phyloP scores from a whole-genome alignment of 257 asterid genomes.

The Coffea eugenioides region DNA sequence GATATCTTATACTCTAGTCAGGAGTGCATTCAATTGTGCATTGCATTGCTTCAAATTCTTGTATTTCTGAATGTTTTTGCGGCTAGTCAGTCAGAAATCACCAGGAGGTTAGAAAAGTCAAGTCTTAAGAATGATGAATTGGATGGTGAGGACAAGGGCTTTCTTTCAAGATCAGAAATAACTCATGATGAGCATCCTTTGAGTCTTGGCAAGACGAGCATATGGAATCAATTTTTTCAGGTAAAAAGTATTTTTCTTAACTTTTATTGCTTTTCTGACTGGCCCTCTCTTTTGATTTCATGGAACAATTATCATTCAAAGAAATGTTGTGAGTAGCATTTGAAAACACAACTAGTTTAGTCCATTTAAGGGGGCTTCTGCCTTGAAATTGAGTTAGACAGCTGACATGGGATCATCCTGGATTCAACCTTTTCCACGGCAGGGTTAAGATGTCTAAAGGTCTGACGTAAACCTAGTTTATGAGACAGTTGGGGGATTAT shows the following conservation, averaged over 20 bases:
- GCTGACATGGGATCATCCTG: background rate
- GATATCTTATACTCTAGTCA: background rate
- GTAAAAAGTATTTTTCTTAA: conserved; percentile 31
- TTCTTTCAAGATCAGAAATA: conserved; percentile 84
- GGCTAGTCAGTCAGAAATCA: conserved; percentile 96
- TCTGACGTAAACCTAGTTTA: background rate
- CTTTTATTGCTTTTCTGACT: background rate
- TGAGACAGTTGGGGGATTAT: background rate
- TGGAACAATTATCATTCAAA: background rate
- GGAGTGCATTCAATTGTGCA: conserved; percentile 21
- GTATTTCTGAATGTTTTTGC: conserved; percentile 66
- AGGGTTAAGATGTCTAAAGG: background rate
- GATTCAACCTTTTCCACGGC: background rate
- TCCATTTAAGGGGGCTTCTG: background rate
- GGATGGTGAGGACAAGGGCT: conserved; percentile 52
- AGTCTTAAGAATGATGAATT: conserved; percentile 56
- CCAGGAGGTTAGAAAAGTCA: conserved; percentile 82
- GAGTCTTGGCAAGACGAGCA: conserved; percentile 84
- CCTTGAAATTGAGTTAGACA: background rate
- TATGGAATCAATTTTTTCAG: conserved; percentile 97
- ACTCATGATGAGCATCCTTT: conserved; percentile 91
- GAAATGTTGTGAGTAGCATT: background rate
- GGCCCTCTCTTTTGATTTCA: background rate
- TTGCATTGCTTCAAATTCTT: conserved; percentile 32
- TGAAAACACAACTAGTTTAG: background rate